Percentiles rank a stretch among this genome's conserved stretches.
Conservation (phyloP, 139 green algal species). For the Trebouxia sp. region DNA sequence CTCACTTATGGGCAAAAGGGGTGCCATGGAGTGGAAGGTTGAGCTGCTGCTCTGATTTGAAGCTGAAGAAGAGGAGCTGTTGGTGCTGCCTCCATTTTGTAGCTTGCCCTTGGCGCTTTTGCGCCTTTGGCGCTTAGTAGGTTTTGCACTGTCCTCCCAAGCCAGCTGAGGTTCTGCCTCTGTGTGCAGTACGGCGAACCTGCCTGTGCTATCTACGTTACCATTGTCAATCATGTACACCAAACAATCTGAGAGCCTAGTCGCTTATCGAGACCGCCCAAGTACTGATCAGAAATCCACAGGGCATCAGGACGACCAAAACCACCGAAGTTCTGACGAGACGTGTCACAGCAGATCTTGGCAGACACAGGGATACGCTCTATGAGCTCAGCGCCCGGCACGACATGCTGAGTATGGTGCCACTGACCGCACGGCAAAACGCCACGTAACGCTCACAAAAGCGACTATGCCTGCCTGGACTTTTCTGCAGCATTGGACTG, state of each 20-base stretch:
- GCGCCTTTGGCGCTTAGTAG: neutral
- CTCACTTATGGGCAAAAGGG: conserved; percentile 1
- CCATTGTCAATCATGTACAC: neutral
- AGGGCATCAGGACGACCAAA: neutral
- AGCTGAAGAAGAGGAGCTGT: neutral
- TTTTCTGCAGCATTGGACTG: no score
- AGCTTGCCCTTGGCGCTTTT: neutral
- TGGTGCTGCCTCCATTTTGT: neutral
- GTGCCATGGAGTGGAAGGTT: neutral
- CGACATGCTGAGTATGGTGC: no score
- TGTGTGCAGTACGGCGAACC: neutral
- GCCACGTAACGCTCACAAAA: no score
- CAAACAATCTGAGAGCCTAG: neutral
- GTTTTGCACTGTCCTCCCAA: neutral
- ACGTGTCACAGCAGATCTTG: no score
- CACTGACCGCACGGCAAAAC: no score
- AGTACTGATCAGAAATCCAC: neutral
- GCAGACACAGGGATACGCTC: no score
- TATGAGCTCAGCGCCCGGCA: no score
- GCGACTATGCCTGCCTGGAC: no score
- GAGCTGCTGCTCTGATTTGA: neutral
- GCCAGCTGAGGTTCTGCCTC: neutral
- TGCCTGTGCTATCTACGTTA: neutral
- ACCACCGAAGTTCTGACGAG: neutral
- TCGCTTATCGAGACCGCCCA: neutral